Conservation (phyloP, 306 rosid species). For the Alnus glutinosa region DNA sequence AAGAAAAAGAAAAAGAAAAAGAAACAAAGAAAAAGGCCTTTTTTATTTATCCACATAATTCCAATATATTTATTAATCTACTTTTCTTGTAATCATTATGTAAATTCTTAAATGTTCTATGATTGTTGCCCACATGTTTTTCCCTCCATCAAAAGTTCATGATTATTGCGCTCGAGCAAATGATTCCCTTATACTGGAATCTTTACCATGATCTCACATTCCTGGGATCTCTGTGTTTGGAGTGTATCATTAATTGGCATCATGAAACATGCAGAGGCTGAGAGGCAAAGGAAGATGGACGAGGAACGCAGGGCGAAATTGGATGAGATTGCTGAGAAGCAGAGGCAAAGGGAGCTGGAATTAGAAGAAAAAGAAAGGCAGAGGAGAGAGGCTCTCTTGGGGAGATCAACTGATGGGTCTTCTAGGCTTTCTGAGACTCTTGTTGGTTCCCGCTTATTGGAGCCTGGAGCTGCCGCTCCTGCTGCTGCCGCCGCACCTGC, state of each 20-base stretch:
- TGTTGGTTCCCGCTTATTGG: constrained; percentile 39
- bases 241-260: background rate
- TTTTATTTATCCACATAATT: background rate
- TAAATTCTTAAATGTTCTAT: no score
- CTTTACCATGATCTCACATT: background rate
- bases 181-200: background rate
- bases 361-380: constrained; percentile 76
- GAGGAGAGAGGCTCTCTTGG: constrained; percentile 59
- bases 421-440: constrained; percentile 42
- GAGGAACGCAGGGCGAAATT: constrained; percentile 67
- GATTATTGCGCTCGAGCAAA: background rate
- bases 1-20: background rate
- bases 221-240: background rate
- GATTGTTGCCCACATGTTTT: no score
- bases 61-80: background rate
- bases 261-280: constrained; percentile 62
- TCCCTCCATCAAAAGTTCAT: background rate
- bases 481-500: constrained; percentile 30
- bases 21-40: background rate
- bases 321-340: constrained; percentile 77
- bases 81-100: no score
- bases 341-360: constrained; percentile 80
- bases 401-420: constrained; percentile 44
- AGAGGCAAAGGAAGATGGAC: constrained; percentile 68
- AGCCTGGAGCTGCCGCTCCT: constrained; percentile 44